Base-by-base conservation (phyloP, 2,329 filamentous ascomycete species). In the Teratosphaeria nubilosa region DNA sequence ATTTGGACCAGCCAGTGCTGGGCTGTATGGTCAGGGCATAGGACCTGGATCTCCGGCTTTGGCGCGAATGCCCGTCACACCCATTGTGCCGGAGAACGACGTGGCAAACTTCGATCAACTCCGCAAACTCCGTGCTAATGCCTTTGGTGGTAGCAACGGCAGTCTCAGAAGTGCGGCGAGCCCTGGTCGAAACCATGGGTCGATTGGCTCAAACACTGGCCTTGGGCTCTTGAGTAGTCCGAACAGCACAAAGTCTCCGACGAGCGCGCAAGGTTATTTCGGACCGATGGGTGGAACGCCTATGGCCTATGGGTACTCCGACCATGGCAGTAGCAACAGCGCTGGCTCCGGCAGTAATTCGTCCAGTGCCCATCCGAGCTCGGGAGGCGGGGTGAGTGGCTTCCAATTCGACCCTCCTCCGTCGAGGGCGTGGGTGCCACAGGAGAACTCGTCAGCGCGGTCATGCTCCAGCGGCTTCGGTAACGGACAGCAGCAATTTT, bases 21-120 rank as follows among this genome's bases (percentile, higher is more conserved):
- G 70, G 0, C 67, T 90, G 2, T 78, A 85, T 32, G 90, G 86
- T 63, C 16, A 13, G 25, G 13, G 24, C 7, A 34, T 34, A 9
- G 51, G 51, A 7, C 87, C 90, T 0, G 87, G 87, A 0, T 77
- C 95, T 25, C 87, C 88, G 0, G 88, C 95, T 69, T 76, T 96
- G 25, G 87, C 89, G 1, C 77, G 79, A 41, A 75, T 82, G 70
- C 76, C 66, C 3, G 60, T 64, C 22, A 63, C 62, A 2, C 60
- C 58, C 20, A 53, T 56, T 16, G 54, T 51, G n/a, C 41, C 41
- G 51, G 60, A 55, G 66, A 65, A 45, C n/a, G 66, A 66, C 32
- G 58, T 66, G 30, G 62, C 63, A 10, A 62, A 62, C 5, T 65
- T 69, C 32, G 67, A 69, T 34, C 63, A 70, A 53, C 57, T 70